phyloP scores from a whole-genome alignment of 2,329 filamentous ascomycete genomes.

The Sarocladiaceae sp. region DNA sequence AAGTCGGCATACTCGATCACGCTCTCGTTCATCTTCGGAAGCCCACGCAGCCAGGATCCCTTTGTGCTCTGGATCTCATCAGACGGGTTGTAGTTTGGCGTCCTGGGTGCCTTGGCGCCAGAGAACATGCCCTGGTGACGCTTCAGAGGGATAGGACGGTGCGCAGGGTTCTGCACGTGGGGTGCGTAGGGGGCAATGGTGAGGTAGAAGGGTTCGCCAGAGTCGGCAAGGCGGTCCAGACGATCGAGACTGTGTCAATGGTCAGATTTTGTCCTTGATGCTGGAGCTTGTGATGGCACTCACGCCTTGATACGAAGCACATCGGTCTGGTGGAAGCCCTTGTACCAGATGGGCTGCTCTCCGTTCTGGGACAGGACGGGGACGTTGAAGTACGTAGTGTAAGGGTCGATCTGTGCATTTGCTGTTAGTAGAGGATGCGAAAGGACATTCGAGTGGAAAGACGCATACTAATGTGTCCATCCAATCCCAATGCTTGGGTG shows the following conservation, averaged over 20 bases:
- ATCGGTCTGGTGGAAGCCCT: slow-evolving; percentile 11
- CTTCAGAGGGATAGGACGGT: not conserved
- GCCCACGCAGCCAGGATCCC: not conserved
- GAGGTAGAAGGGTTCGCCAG: not conserved
- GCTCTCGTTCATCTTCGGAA: not conserved
- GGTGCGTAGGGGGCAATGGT: not conserved
- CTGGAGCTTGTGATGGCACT: too few relatives aligned
- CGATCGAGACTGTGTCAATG: slow-evolving; percentile 16
- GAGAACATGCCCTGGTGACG: not conserved
- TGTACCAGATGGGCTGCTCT: slow-evolving; percentile 8
- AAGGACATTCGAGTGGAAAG: not conserved
- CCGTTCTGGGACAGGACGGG: slow-evolving; percentile 13
- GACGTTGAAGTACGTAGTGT: slow-evolving; percentile 12
- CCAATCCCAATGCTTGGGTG: slow-evolving; percentile 13
- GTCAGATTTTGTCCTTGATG: too few relatives aligned
- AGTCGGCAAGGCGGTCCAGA: not conserved
- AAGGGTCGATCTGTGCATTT: slow-evolving; percentile 13
- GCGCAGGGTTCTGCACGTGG: not conserved
- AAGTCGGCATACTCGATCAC: not conserved
- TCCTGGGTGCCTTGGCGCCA: not conserved
- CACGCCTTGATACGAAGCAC: slow-evolving; percentile 13
- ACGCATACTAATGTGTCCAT: slow-evolving; percentile 12
- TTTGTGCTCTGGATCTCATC: slow-evolving; percentile 2
- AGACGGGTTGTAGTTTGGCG: not conserved
- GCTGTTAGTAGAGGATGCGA: not conserved